Evolutionary conservation across 2,329 filamentous ascomycete species (phyloP).

Genomic region (Fonsecaea pugnacius): DNA sequence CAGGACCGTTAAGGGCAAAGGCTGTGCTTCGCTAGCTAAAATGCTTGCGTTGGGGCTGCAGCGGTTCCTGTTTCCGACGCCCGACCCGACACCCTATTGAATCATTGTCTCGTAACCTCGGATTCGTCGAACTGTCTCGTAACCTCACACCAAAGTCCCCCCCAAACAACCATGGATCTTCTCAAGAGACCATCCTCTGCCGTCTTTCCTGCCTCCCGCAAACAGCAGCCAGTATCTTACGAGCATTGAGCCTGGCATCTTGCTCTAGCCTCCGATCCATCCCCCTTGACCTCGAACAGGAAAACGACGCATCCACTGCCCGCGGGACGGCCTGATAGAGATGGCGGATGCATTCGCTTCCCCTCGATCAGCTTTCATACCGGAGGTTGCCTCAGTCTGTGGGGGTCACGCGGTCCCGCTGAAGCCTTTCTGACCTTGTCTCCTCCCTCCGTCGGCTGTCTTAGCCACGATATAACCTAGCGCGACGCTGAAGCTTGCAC

Average conservation of each 20-base stretch:
- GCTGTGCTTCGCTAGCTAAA: not conserved
- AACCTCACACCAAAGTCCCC: not conserved
- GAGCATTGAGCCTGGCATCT: not conserved
- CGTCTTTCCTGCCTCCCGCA: not conserved
- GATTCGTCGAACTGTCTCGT: slow-evolving; percentile 2
- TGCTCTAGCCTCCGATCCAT: not conserved
- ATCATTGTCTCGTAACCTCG: not conserved
- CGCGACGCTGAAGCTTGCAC: not conserved
- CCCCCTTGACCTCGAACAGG: not conserved
- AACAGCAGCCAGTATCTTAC: not conserved
- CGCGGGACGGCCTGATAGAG: not conserved
- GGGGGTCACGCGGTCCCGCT: slow-evolving; percentile 11
- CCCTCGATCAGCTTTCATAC: not conserved
- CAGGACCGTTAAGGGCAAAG: not conserved
- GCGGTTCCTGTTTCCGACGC: not conserved
- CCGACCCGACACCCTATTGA: not conserved
- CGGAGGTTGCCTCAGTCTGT: not conserved
- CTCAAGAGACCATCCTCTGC: not conserved
- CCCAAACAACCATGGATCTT: not conserved
- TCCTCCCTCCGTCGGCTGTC: not conserved
- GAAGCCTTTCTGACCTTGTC: not conserved
- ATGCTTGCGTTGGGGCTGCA: not conserved
- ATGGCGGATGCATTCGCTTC: not conserved
- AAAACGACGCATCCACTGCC: not conserved
- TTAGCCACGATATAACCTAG: not conserved